Base-by-base conservation (phyloP, 2,329 filamentous ascomycete genomes). In the Penicillium sp. region DNA sequence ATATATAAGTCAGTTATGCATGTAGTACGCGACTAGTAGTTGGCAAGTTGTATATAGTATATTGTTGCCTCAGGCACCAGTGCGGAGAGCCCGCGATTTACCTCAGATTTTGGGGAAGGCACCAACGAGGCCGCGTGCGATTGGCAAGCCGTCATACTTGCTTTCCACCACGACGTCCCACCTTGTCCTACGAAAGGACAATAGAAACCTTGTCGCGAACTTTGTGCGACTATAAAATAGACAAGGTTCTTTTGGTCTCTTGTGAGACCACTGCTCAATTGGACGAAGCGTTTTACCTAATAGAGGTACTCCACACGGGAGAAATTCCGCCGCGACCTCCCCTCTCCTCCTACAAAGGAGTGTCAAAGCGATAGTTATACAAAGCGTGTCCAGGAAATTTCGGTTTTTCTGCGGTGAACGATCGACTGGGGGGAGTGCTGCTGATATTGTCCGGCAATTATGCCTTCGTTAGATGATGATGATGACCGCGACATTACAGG, bases 381-480 rank as follows among this genome's bases (percentile, higher is more conserved):
- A n/a, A 12, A 14, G 3, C 14, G 26, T 16, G 26, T n/a, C 9
- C 14, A 33, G n/a, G n/a, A 18, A 40, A 40, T 43, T 20, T 23
- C 35, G 43, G 14, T 14, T n/a, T 12, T 26, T 12, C 24, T 28
- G 38, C 20, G 43, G 18, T 21, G 9, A 33, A 49, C 42, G 43
- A 18, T 24, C 14, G 28, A 14, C 16, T 9, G 33, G 18, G 49
- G 55, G 42, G 21, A 18, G 49, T 30, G 48, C 11, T n/a, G 18
- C 33, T 20, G 50, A 35, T 43, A 52, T 21, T 47, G 11, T 40
- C 47, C 43, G 45, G 21, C 28, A 33, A 45, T 30, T n/a, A 72
- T 73, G 69, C 66, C 63, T 47, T 71, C 68, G n/a, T 59, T 71
- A 14, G 71, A 71, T 26, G 59, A 61, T 14, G 59, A 61, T 21